A percentile compares a stretch with the other conserved stretches of the same genome.
Evolutionary conservation across 2,329 filamentous ascomycete genomes (phyloP).

Genomic region (Emergomyces africanus): DNA sequence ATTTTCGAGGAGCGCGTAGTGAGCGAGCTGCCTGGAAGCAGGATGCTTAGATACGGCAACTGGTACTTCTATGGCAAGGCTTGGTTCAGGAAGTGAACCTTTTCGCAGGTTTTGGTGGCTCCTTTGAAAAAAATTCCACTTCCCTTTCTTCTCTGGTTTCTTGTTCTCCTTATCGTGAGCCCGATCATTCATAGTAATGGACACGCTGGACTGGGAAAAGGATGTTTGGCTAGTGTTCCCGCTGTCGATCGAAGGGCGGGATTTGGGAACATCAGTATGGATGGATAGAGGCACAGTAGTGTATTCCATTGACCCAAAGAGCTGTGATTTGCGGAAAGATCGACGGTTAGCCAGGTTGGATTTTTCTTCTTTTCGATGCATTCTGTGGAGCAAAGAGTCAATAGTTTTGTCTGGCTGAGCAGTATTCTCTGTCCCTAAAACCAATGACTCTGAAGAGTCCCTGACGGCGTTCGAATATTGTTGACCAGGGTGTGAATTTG

Average conservation of each 20-base stretch:
- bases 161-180: constrained; percentile 10
- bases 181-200: constrained; percentile 10
- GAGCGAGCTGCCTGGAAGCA: constrained; percentile 37
- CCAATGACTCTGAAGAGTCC: constrained; percentile 24
- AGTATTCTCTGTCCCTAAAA: constrained; percentile 15
- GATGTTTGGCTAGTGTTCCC: constrained; percentile 8
- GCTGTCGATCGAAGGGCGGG: constrained; percentile 15
- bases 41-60: constrained; percentile 25
- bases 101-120: constrained; percentile 18
- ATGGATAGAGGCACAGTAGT: constrained; percentile 11
- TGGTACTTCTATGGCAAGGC: constrained; percentile 21
- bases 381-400: constrained; percentile 7
- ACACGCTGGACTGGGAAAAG: constrained; percentile 5
- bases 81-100: constrained; percentile 29
- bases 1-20: constrained; percentile 45
- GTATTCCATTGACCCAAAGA: constrained; percentile 14
- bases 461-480: constrained; percentile 16
- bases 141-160: constrained; percentile 27
- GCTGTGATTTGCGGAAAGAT: constrained; percentile 16
- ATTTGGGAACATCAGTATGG: constrained; percentile 14
- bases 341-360: constrained; percentile 13
- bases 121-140: constrained; percentile 50
- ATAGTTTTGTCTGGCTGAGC: constrained; percentile 23
- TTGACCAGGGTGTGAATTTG: constrained; percentile 13
- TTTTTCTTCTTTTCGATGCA: constrained; percentile 1